Evolutionary conservation across 2,329 filamentous ascomycete species (phyloP).

Genomic region (Aureobasidium sp.): DNA sequence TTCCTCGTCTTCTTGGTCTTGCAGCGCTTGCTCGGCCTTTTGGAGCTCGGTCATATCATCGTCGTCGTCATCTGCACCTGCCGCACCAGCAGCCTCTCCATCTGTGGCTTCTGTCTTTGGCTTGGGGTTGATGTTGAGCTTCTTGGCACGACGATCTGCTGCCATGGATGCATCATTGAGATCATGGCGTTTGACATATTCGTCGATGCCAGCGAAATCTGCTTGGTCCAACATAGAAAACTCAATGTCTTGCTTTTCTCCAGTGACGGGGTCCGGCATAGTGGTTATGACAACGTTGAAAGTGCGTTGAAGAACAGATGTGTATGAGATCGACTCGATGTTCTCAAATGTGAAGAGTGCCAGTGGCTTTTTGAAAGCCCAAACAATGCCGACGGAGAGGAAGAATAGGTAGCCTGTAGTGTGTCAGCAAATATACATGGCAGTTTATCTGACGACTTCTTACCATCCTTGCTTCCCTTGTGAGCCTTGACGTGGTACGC

Average conservation of each 20-base stretch:
- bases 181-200: constrained; percentile 52
- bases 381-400: constrained; percentile 52
- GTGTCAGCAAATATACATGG: neutral
- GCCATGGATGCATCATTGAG: constrained; percentile 58
- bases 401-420: constrained; percentile 53
- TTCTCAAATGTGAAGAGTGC: constrained; percentile 53
- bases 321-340: constrained; percentile 55
- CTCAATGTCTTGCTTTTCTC: constrained; percentile 49
- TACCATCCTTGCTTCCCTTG: constrained; percentile 57
- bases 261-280: constrained; percentile 15
- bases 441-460: constrained; percentile 10
- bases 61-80: constrained; percentile 26
- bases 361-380: constrained; percentile 58
- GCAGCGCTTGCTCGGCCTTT: constrained; percentile 27
- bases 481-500: constrained; percentile 57
- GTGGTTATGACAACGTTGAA: constrained; percentile 54
- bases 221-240: constrained; percentile 59
- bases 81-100: constrained; percentile 20
- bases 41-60: constrained; percentile 33
- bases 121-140: constrained; percentile 43
- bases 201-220: constrained; percentile 54
- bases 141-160: constrained; percentile 51
- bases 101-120: constrained; percentile 23
- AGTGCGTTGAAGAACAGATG: constrained; percentile 55
- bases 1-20: constrained; percentile 34